Conservation (phyloP, 345 rosid species). For the Eucalyptus shirleyi region DNA sequence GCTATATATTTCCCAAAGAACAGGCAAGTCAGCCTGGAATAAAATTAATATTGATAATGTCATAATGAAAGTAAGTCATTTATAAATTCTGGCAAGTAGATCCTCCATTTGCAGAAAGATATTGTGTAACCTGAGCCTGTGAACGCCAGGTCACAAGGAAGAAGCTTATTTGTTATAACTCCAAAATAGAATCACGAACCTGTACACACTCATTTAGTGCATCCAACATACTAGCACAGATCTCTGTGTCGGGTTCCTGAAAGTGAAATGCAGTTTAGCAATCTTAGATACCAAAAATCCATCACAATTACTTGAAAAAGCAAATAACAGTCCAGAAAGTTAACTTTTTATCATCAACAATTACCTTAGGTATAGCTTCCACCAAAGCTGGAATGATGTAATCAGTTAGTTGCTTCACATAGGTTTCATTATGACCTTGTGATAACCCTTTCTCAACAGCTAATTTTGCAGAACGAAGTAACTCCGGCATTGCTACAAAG, state of each 20-base stretch:
- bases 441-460: conserved; percentile 89
- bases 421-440: conserved; percentile 82
- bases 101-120: background rate
- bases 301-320: background rate
- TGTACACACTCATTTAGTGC: conserved; percentile 95
- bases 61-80: background rate
- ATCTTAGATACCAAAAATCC: background rate
- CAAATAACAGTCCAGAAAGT: background rate
- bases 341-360: background rate
- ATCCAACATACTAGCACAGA: conserved; percentile 92
- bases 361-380: conserved; percentile 96
- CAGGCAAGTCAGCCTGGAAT: background rate
- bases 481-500: conserved; percentile 91
- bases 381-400: conserved; percentile 85
- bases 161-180: background rate
- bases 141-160: background rate
- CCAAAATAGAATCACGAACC: conserved; percentile 25
- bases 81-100: background rate
- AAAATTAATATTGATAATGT: background rate
- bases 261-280: conserved; percentile 1
- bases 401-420: conserved; percentile 89
- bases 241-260: conserved; percentile 99
- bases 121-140: background rate
- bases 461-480: conserved; percentile 85
- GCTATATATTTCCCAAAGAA: background rate